Evolutionary conservation across 2,329 filamentous ascomycete genomes (phyloP).

Genomic region (Akanthomyces muscarius): DNA sequence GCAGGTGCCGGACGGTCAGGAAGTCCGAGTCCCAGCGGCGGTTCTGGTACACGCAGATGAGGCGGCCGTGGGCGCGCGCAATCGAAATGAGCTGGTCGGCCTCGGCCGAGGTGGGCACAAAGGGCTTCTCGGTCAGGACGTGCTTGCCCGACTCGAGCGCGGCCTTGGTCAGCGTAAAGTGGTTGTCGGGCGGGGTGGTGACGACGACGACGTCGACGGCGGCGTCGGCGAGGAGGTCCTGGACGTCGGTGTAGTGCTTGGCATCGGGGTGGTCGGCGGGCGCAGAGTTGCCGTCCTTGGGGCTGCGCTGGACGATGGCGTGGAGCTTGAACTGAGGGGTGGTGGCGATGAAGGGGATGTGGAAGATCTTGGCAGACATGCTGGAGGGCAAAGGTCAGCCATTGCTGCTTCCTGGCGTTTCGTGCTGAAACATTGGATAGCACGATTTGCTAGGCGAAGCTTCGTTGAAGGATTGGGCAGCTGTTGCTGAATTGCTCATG

Average conservation of each 20-base stretch:
- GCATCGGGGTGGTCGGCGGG: constrained; percentile 62
- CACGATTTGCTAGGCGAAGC: neutral
- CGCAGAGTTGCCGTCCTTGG: constrained; percentile 61
- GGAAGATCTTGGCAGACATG: constrained; percentile 71
- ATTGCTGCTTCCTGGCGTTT: constrained; percentile 18
- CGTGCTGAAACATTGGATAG: neutral
- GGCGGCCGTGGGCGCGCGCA: constrained; percentile 45
- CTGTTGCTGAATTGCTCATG: neutral
- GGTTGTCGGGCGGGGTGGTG: constrained; percentile 67
- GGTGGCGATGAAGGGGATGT: constrained; percentile 54
- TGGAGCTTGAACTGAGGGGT: constrained; percentile 64
- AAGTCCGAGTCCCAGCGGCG: constrained; percentile 77
- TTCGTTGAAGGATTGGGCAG: neutral
- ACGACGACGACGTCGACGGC: constrained; percentile 67
- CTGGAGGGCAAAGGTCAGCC: constrained; percentile 28
- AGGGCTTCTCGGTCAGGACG: constrained; percentile 79
- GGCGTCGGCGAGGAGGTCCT: constrained; percentile 61
- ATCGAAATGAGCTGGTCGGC: constrained; percentile 59
- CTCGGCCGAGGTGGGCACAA: constrained; percentile 67
- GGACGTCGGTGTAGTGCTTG: constrained; percentile 60
- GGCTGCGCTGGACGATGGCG: constrained; percentile 71
- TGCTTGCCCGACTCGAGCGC: constrained; percentile 70
- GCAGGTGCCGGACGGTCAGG: constrained; percentile 60
- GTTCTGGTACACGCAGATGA: constrained; percentile 71
- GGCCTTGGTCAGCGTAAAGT: constrained; percentile 61